These are phyloP conservation scores for Thermothielavioides terrestris DNA, from an alignment of 495 filamentous ascomycete genomes.

Conservation along the genomic window DNA sequence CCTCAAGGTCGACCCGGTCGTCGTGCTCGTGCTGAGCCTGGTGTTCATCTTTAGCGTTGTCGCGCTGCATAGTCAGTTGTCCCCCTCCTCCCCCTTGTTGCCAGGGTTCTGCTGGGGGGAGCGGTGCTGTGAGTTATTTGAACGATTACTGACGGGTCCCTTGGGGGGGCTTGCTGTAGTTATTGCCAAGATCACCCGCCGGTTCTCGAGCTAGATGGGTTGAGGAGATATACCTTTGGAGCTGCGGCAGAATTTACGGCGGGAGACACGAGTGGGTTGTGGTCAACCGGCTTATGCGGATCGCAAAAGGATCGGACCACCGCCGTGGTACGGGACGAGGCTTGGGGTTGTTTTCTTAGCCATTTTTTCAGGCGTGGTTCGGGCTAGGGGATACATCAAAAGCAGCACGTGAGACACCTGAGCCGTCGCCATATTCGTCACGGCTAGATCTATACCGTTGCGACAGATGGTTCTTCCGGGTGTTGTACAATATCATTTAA, in stretches of 20 bases:
- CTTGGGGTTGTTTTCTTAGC: background rate
- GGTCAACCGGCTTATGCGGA: background rate
- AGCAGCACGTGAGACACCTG: background rate
- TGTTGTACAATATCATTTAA: slow-evolving; percentile 10
- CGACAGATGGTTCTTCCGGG: background rate
- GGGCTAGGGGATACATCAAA: slow-evolving; percentile 5
- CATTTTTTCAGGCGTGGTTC: no score
- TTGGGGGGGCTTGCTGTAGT: slow-evolving; percentile 46
- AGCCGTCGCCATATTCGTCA: background rate
- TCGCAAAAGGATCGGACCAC: background rate
- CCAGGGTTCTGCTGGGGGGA: slow-evolving; percentile 2
- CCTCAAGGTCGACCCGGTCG: slow-evolving; percentile 92
- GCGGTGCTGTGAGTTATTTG: background rate
- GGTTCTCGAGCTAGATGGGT: slow-evolving; percentile 62
- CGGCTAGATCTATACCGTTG: background rate
- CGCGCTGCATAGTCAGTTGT: slow-evolving; percentile 78
- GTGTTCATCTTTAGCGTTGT: slow-evolving; percentile 99
- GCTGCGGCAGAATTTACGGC: background rate
- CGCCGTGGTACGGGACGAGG: background rate
- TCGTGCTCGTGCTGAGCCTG: slow-evolving; percentile 86
- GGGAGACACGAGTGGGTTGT: background rate
- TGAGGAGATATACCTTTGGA: background rate
- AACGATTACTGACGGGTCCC: slow-evolving; percentile 3
- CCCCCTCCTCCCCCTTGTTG: slow-evolving; percentile 6
- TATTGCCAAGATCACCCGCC: slow-evolving; percentile 91